Conservation (phyloP, 805 yeast genomes). For the Clavispora vitiphila region DNA sequence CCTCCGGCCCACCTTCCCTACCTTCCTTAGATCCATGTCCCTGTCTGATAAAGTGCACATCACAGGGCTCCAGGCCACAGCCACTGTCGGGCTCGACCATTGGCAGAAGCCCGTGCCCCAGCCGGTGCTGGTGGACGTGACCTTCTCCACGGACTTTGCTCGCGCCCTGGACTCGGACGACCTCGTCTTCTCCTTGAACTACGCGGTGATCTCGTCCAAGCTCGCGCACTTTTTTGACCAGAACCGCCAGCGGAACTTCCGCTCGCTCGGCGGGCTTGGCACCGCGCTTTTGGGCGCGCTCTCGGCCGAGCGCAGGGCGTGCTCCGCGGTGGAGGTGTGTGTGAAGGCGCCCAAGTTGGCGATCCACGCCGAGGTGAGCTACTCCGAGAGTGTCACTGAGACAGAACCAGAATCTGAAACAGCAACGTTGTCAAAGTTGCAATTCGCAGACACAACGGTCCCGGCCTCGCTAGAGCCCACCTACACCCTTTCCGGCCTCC, state of each 20-base stretch:
- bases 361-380: constrained; percentile 42
- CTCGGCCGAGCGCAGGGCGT: constrained; percentile 41
- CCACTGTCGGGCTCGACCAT: constrained; percentile 67
- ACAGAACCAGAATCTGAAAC: neutral
- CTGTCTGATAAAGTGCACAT: constrained; percentile 41
- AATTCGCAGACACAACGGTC: too few species aligned
- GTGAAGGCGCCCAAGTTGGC: constrained; percentile 50
- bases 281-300: constrained; percentile 41
- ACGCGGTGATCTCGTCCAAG: constrained; percentile 74
- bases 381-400: too few species aligned
- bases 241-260: constrained; percentile 36
- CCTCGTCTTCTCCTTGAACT: constrained; percentile 75
- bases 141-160: constrained; percentile 60
- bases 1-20: neutral
- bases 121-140: constrained; percentile 56
- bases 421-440: neutral
- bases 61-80: constrained; percentile 53
- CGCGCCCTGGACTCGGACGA: constrained; percentile 80
- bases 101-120: constrained; percentile 69
- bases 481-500: constrained; percentile 45
- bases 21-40: neutral
- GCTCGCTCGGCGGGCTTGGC: constrained; percentile 44
- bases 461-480: constrained; percentile 3
- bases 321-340: constrained; percentile 34
- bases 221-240: constrained; percentile 49